Evolutionary conservation across 129 eudicot genomes (phyloP).

Genomic region (Silybum marianum): DNA sequence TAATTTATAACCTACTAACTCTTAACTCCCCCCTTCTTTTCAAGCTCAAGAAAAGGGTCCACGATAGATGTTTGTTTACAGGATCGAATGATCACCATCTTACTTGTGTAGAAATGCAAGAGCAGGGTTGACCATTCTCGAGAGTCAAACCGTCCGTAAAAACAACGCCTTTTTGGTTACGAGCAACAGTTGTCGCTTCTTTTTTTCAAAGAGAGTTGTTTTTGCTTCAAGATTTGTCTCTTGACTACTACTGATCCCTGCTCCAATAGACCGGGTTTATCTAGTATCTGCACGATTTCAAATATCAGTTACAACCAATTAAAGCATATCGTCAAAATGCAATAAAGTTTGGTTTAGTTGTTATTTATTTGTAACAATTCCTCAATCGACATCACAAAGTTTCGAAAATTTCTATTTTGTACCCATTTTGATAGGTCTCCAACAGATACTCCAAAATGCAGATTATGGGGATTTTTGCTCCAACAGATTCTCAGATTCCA

Average conservation of each 20-base stretch:
- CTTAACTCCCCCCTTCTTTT: slow-evolving; percentile 13
- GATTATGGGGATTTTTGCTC: too few relatives aligned
- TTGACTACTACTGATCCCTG: slow-evolving; percentile 70
- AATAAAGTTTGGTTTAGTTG: not conserved
- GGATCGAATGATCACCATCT: slow-evolving; percentile 5
- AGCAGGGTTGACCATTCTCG: slow-evolving; percentile 20
- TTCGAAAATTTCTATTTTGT: not conserved
- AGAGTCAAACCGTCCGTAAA: not conserved
- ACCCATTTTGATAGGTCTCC: not conserved
- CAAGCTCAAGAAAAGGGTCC: slow-evolving; percentile 14
- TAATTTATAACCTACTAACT: slow-evolving; percentile 25
- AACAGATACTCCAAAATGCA: too few relatives aligned
- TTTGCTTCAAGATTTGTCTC: slow-evolving; percentile 63
- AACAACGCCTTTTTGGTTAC: slow-evolving; percentile 12
- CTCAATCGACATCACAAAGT: not conserved
- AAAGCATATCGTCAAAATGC: not conserved
- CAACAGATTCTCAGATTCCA: too few relatives aligned
- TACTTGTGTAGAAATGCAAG: slow-evolving; percentile 16
- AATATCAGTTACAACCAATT: slow-evolving; percentile 1
- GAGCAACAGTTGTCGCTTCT: slow-evolving; percentile 59
- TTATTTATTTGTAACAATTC: not conserved
- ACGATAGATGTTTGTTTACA: slow-evolving; percentile 16
- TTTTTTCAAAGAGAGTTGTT: slow-evolving; percentile 41
- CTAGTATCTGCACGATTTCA: slow-evolving; percentile 58
- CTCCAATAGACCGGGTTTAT: slow-evolving; percentile 68